A percentile compares a stretch with the other conserved stretches of the same genome.
phyloP scores from a whole-genome alignment of 1,284 basidiomycete species.

The Xerocomus nothofagi region DNA sequence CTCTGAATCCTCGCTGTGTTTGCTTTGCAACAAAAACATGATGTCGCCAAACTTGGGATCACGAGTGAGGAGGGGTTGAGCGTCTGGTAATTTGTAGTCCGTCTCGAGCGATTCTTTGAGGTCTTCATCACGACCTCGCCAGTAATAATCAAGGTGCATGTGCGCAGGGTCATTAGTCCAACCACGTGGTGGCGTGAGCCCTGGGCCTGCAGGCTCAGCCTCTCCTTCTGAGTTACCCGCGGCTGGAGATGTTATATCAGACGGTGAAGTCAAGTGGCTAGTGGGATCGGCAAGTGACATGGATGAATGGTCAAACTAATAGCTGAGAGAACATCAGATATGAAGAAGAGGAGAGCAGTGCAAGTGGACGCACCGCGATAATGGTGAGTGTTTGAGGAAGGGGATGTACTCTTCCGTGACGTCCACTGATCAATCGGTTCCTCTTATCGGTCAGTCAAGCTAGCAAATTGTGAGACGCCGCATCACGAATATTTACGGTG shows the following conservation, averaged over 20 bases:
- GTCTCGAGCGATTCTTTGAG: neutral
- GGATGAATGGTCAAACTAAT: neutral
- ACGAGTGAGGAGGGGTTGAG: neutral
- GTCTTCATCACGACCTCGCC: neutral
- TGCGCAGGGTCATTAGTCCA: neutral
- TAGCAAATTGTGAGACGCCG: too few species aligned
- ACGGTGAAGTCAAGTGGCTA: neutral
- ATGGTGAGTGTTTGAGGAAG: neutral
- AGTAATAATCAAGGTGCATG: slow-evolving; percentile 1
- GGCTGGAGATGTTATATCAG: neutral
- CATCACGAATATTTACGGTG: too few species aligned
- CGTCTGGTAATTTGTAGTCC: neutral
- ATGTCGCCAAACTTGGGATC: neutral
- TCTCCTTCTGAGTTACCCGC: neutral
- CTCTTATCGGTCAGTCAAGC: too few species aligned
- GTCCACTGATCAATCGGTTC: too few species aligned
- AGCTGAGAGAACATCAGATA: neutral
- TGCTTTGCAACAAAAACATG: slow-evolving; percentile 1
- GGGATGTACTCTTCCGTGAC: neutral
- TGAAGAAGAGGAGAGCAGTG: neutral
- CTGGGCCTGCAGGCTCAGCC: too few species aligned
- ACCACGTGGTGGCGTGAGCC: neutral
- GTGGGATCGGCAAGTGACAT: neutral
- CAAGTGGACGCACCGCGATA: neutral
- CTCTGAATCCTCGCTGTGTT: neutral